Conservation (phyloP, 2,329 filamentous ascomycete genomes). For the Pyrenophora graminea region DNA sequence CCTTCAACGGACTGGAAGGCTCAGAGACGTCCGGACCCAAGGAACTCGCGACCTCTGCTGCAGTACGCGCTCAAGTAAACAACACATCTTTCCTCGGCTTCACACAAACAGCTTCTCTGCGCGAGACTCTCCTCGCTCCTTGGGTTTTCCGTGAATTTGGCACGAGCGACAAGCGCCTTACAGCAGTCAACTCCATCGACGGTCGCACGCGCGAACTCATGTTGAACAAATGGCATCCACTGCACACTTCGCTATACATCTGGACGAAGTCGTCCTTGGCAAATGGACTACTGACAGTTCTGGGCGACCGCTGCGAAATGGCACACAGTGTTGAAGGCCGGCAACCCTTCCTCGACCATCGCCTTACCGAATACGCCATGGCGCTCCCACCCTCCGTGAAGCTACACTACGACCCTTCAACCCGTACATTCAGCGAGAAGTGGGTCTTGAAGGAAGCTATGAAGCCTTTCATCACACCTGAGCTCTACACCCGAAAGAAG, state of each 20-base stretch:
- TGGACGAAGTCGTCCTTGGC: slow-evolving; percentile 29
- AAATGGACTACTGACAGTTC: slow-evolving; percentile 47
- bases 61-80: slow-evolving; percentile 20
- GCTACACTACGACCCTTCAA: slow-evolving; percentile 37
- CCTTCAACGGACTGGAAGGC: slow-evolving; percentile 14
- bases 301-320: slow-evolving; percentile 55
- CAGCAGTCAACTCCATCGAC: slow-evolving; percentile 26
- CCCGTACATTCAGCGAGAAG: slow-evolving; percentile 49
- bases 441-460: slow-evolving; percentile 58
- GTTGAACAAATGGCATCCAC: slow-evolving; percentile 27
- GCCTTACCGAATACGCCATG: slow-evolving; percentile 48
- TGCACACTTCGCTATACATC: slow-evolving; percentile 31
- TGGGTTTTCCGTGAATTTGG: slow-evolving; percentile 20
- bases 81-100: slow-evolving; percentile 21
- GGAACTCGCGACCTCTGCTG: slow-evolving; percentile 18
- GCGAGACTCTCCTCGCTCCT: slow-evolving; percentile 12
- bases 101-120: slow-evolving; percentile 15
- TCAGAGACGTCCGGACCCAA: slow-evolving; percentile 12
- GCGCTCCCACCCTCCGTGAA: slow-evolving; percentile 45
- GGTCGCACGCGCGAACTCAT: slow-evolving; percentile 33
- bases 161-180: slow-evolving; percentile 15
- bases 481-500: slow-evolving; percentile 57
- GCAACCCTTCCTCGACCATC: slow-evolving; percentile 50
- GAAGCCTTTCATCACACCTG: slow-evolving; percentile 56
- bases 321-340: slow-evolving; percentile 49